These are phyloP conservation scores for Astrephomene gubernaculifera DNA, from an alignment of 139 green algal species.

Conservation along the genomic window DNA sequence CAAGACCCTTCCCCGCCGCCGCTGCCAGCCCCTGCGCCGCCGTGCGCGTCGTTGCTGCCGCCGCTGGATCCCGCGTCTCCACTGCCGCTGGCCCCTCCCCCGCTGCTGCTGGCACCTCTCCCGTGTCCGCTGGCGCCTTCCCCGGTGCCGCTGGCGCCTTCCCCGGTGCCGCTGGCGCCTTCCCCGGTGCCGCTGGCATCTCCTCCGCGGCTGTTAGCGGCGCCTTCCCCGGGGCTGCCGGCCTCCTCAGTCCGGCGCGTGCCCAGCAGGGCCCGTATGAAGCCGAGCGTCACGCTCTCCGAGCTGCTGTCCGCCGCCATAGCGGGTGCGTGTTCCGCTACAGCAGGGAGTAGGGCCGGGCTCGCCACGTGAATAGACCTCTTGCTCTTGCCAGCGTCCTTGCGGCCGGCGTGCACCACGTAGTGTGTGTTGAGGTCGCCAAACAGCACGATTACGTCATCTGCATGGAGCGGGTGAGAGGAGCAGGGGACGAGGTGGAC, in stretches of 20 bases:
- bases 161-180: not conserved
- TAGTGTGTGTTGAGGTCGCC: constrained; percentile 15
- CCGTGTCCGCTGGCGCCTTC: not conserved
- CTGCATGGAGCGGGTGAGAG: not conserved
- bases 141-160: not conserved
- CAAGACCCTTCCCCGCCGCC: constrained; percentile 5
- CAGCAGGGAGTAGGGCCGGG: not conserved
- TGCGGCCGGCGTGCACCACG: constrained; percentile 8
- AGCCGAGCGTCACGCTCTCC: not conserved
- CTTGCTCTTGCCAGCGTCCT: not conserved
- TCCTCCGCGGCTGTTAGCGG: not conserved
- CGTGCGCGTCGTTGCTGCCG: not conserved
- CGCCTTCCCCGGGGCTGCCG: not conserved
- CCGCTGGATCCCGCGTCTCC: not conserved
- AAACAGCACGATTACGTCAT: not conserved
- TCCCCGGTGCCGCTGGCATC: not conserved
- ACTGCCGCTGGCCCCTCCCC: not conserved
- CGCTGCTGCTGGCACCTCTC: not conserved
- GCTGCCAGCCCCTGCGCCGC: not conserved
- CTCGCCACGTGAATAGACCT: not conserved
- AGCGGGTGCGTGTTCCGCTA: constrained; percentile 1
- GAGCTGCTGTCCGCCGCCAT: not conserved
- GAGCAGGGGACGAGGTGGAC: not conserved
- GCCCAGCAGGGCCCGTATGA: constrained; percentile 4
- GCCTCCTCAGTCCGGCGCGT: not conserved